These are phyloP conservation scores for Saccharomyces pastorianus DNA, from an alignment of 1,139 yeast genomes.

Conservation along the genomic window DNA sequence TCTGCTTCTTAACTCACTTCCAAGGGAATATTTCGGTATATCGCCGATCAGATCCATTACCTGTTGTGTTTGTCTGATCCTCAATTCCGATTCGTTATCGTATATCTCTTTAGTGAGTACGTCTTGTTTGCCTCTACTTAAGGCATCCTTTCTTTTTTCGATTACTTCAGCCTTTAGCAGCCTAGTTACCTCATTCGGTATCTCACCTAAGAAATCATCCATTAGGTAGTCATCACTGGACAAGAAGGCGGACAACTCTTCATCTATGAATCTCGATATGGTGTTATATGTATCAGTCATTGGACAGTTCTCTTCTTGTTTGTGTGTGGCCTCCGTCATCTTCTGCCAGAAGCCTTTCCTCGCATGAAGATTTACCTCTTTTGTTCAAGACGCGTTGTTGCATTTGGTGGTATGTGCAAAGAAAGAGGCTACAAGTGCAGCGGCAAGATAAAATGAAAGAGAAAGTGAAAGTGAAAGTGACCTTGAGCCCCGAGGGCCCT, in stretches of 20 bases:
- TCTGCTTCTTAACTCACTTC: constrained; percentile 13
- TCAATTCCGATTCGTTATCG: constrained; percentile 15
- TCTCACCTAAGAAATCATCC: not conserved
- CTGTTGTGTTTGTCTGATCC: constrained; percentile 11
- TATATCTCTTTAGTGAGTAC: constrained; percentile 10
- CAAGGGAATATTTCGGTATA: constrained; percentile 15
- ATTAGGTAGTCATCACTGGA: not conserved
- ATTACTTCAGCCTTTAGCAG: not conserved
- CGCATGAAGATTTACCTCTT: not conserved
- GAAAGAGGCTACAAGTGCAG: no score
- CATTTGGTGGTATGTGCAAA: no score
- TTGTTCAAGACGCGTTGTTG: not conserved
- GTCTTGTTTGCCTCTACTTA: constrained; percentile 10
- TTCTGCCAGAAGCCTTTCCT: not conserved
- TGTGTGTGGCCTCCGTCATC: no score
- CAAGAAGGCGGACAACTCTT: not conserved
- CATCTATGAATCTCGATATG: not conserved
- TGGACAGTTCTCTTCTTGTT: no score
- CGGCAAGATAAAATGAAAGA: no score
- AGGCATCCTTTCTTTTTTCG: constrained; percentile 5
- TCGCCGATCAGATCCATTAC: constrained; percentile 21
- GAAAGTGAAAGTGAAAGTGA: no score
- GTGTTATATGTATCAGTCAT: not conserved
- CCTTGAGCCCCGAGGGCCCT: no score
- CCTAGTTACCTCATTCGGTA: not conserved